Evolutionary conservation across 1,284 basidiomycete genomes (phyloP).

Genomic region (Microbotryum silenes-acaulis): DNA sequence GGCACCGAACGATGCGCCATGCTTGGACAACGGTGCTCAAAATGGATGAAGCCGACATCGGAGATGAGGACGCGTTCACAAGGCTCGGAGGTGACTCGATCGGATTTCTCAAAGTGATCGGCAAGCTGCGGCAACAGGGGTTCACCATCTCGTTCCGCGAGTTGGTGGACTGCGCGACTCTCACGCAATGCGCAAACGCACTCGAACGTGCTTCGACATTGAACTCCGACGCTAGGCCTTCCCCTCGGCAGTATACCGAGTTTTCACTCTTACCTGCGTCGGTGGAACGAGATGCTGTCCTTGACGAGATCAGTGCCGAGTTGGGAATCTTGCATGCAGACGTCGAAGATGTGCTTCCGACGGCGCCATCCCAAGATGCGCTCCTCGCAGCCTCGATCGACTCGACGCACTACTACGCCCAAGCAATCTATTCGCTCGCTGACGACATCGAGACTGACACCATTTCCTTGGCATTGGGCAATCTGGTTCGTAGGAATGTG

Average conservation of each 20-base stretch:
- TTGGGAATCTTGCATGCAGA: conserved; percentile 5
- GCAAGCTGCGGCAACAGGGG: conserved; percentile 13
- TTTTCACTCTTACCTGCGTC: conserved; percentile 10
- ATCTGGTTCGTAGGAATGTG: conserved; percentile 18
- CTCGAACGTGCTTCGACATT: background rate
- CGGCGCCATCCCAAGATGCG: conserved; percentile 31
- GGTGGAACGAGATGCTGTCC: background rate
- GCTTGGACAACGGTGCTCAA: conserved; percentile 27
- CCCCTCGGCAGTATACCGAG: background rate
- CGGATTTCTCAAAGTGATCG: conserved; percentile 31
- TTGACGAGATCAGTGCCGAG: conserved; percentile 10
- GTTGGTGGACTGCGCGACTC: conserved; percentile 19
- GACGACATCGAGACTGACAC: conserved; percentile 1
- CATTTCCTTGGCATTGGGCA: conserved; percentile 8
- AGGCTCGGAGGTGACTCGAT: conserved; percentile 35
- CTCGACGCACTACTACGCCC: conserved; percentile 32
- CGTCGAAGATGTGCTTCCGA: conserved; percentile 30
- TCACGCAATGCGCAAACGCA: conserved; percentile 20
- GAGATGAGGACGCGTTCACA: conserved; percentile 28
- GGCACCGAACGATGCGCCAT: conserved; percentile 16
- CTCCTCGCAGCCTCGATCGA: conserved; percentile 31
- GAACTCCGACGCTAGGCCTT: background rate
- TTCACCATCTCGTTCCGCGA: conserved; percentile 18
- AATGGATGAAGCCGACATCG: conserved; percentile 10
- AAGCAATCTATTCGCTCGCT: conserved; percentile 29